Percentiles rank a stretch among this genome's conserved stretches.
These are phyloP conservation scores for Xylaria telfairii DNA, from an alignment of 495 filamentous ascomycete species.

Conservation along the genomic window DNA sequence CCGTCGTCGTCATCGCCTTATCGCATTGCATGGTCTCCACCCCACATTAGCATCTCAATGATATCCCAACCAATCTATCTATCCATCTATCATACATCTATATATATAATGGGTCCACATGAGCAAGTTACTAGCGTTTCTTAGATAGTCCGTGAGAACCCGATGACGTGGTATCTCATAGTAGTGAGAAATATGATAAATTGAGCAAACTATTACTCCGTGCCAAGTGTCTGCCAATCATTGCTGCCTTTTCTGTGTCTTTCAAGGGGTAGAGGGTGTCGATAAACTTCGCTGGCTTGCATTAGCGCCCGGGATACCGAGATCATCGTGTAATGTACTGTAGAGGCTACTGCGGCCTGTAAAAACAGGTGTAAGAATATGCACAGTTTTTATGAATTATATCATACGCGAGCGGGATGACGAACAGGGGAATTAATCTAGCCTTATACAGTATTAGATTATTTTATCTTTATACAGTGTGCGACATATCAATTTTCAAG, in stretches of 20 bases:
- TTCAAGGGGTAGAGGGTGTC: not conserved
- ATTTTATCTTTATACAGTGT: no score
- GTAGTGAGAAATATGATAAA: not conserved
- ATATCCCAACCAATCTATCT: conserved; percentile 4
- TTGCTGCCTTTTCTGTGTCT: not conserved
- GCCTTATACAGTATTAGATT: no score
- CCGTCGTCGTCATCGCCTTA: conserved; percentile 6
- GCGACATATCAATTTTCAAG: no score
- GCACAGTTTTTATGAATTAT: not conserved
- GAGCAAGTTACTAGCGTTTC: not conserved
- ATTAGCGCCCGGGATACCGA: conserved; percentile 7
- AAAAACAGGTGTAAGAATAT: not conserved
- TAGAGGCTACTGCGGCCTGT: no score
- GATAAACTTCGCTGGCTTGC: not conserved
- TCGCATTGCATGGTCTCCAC: not conserved
- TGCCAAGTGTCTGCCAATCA: not conserved
- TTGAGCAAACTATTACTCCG: not conserved
- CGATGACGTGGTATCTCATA: conserved; percentile 1
- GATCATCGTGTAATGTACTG: not conserved
- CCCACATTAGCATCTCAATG: conserved; percentile 5
- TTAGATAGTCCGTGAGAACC: not conserved
- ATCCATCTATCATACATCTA: not conserved
- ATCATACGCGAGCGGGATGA: no score
- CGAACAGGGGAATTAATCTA: no score
- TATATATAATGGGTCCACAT: not conserved